phyloP scores from a whole-genome alignment of 306 rosid species.

The Oemleria cerasiformis region DNA sequence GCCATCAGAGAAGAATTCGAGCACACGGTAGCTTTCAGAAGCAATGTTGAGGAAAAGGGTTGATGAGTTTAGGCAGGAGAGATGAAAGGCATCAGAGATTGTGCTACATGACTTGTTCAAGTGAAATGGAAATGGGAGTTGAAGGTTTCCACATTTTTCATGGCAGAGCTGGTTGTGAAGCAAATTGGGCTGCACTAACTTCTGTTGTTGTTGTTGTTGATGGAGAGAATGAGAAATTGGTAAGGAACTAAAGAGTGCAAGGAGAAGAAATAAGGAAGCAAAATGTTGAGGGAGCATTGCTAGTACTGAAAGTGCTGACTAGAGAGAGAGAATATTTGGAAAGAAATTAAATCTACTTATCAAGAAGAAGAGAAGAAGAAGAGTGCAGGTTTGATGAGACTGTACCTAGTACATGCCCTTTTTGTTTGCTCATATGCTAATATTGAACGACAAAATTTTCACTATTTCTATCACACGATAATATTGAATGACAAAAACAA shows the following conservation, averaged over 20 bases:
- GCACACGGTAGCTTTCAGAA: slow-evolving; percentile 43
- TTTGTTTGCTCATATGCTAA: slow-evolving; percentile 10
- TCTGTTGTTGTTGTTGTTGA: slow-evolving; percentile 33
- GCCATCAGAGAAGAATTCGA: slow-evolving; percentile 72
- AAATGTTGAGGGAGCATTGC: slow-evolving; percentile 36
- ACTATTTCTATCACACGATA: too few species aligned
- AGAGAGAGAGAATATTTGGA: slow-evolving; percentile 13
- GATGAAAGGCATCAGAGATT: slow-evolving; percentile 51
- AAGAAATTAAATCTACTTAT: neutral
- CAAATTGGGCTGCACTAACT: slow-evolving; percentile 15
- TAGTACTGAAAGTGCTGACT: slow-evolving; percentile 15
- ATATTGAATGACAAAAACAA: neutral
- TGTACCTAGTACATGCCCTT: neutral
- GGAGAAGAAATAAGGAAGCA: slow-evolving; percentile 19
- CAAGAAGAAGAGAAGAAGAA: slow-evolving; percentile 10
- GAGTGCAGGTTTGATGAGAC: slow-evolving; percentile 11
- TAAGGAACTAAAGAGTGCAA: slow-evolving; percentile 26
- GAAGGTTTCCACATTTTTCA: slow-evolving; percentile 65
- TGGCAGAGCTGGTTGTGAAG: slow-evolving; percentile 34
- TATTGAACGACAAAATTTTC: too few species aligned
- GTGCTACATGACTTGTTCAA: slow-evolving; percentile 58
- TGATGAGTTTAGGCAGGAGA: slow-evolving; percentile 64
- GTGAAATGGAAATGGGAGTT: slow-evolving; percentile 79
- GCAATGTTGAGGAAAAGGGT: slow-evolving; percentile 58
- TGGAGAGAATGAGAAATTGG: slow-evolving; percentile 42